These are phyloP conservation scores for Phyllachora maydis DNA, from an alignment of 2,329 filamentous ascomycete species.

Conservation along the genomic window DNA sequence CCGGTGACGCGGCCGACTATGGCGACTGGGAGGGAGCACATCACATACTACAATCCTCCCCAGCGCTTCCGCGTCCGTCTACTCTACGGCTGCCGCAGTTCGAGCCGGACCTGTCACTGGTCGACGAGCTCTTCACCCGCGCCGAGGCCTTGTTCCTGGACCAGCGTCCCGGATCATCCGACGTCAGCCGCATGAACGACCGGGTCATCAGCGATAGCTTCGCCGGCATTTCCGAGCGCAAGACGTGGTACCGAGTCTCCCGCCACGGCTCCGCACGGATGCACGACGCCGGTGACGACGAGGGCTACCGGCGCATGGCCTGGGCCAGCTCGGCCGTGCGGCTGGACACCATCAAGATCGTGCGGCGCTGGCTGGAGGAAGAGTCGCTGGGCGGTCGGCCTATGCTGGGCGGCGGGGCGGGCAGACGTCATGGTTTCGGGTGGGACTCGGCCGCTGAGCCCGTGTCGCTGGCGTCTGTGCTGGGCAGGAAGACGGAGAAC, in stretches of 20 bases:
- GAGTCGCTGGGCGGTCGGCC: conserved; percentile 33
- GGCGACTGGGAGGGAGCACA: conserved; percentile 13
- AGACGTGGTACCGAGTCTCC: conserved; percentile 44
- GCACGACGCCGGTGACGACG: conserved; percentile 33
- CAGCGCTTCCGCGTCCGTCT: too few relatives aligned
- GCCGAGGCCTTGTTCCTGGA: conserved; percentile 10
- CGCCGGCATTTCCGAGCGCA: conserved; percentile 32
- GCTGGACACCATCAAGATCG: conserved; percentile 31
- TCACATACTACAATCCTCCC: too few relatives aligned
- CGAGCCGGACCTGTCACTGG: conserved; percentile 2
- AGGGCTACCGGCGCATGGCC: conserved; percentile 35
- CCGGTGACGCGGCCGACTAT: conserved; percentile 7
- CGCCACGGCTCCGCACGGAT: conserved; percentile 35
- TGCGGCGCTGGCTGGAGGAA: conserved; percentile 46
- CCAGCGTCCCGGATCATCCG: too few relatives aligned
- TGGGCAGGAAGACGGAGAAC: conserved; percentile 15
- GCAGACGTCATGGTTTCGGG: conserved; percentile 32
- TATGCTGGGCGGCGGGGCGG: conserved; percentile 19
- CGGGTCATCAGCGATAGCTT: conserved; percentile 29
- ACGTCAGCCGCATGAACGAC: too few relatives aligned
- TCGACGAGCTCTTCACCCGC: conserved; percentile 13
- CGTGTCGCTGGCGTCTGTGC: conserved; percentile 24
- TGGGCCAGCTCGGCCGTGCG: conserved; percentile 36
- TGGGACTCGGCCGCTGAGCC: conserved; percentile 34
- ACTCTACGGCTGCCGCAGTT: too few relatives aligned